Evolutionary conservation across 192 early-diverging fungal species (phyloP).

Genomic region (Chytriomyces sp.): DNA sequence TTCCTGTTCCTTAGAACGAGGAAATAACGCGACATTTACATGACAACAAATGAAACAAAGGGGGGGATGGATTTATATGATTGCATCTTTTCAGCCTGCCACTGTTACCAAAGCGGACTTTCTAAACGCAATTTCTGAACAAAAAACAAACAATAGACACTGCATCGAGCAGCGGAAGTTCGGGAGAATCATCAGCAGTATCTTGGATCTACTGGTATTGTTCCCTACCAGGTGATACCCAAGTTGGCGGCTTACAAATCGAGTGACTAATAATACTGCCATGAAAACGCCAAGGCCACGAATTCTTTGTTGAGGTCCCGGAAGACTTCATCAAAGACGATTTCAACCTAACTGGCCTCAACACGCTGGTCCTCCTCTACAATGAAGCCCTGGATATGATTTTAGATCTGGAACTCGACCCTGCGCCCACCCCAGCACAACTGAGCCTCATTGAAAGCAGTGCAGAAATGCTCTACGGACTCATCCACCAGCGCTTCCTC

Average conservation of each 20-base stretch:
- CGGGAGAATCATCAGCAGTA: conserved; percentile 44
- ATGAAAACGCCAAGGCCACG: conserved; percentile 38
- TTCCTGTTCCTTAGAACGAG: too few species aligned
- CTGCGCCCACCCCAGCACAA: conserved; percentile 48
- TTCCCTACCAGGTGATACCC: conserved; percentile 54
- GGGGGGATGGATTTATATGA: too few species aligned
- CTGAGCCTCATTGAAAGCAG: conserved; percentile 76
- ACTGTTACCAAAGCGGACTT: too few species aligned
- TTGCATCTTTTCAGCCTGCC: too few species aligned
- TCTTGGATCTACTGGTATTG: conserved; percentile 66
- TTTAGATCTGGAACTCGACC: conserved; percentile 69
- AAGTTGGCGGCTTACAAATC: not conserved
- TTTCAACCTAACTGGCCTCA: conserved; percentile 96
- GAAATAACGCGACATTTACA: too few species aligned
- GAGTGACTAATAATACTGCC: not conserved
- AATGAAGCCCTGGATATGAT: conserved; percentile 94
- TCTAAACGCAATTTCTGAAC: too few species aligned
- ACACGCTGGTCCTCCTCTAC: conserved; percentile 78
- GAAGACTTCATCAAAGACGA: conserved; percentile 84
- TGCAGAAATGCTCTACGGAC: conserved; percentile 90
- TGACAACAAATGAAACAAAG: too few species aligned
- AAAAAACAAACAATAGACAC: conserved; percentile 14
- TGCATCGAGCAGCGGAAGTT: conserved; percentile 18
- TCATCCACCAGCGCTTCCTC: conserved; percentile 93
- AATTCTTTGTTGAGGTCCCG: conserved; percentile 56